A percentile compares a stretch with the other conserved stretches of the same genome.
phyloP scores from a whole-genome alignment of 2,329 filamentous ascomycete species.

The Colletotrichum australisinense region DNA sequence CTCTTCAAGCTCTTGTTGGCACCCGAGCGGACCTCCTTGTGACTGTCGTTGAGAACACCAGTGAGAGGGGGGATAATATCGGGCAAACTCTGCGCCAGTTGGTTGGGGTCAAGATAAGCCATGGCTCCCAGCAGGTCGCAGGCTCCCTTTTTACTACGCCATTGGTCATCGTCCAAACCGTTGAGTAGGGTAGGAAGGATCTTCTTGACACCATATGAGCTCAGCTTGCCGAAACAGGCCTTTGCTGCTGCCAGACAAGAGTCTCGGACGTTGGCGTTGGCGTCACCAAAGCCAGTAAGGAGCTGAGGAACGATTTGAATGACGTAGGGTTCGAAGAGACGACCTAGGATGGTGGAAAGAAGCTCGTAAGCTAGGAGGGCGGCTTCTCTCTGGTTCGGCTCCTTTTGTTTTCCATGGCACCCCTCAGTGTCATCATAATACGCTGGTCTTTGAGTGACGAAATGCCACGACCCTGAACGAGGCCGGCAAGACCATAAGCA shows the following conservation, averaged over 20 bases:
- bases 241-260: slow-evolving; percentile 94
- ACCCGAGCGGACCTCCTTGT: slow-evolving; percentile 93
- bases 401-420: slow-evolving; percentile 96
- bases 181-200: slow-evolving; percentile 92
- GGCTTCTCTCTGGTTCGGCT: slow-evolving; percentile 87
- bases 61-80: slow-evolving; percentile 98
- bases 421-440: slow-evolving; percentile 83
- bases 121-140: slow-evolving; percentile 97
- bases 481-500: slow-evolving; percentile 92
- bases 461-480: slow-evolving; percentile 90
- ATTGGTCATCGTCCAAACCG: slow-evolving; percentile 93
- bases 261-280: slow-evolving; percentile 88
- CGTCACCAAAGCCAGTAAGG: slow-evolving; percentile 88
- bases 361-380: slow-evolving; percentile 92
- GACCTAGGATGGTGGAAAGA: slow-evolving; percentile 85
- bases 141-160: slow-evolving; percentile 98
- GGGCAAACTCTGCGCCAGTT: slow-evolving; percentile 90
- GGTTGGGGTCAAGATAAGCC: slow-evolving; percentile 97
- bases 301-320: slow-evolving; percentile 95
- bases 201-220: slow-evolving; percentile 95
- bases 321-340: slow-evolving; percentile 94
- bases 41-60: slow-evolving; percentile 93
- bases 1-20: slow-evolving; percentile 97
- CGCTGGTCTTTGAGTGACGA: slow-evolving; percentile 84
- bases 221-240: slow-evolving; percentile 91